A percentile compares a stretch with the other conserved stretches of the same genome.
These are phyloP conservation scores for Colletotrichum kahawae DNA, from an alignment of 2,329 filamentous ascomycete species.

Conservation along the genomic window DNA sequence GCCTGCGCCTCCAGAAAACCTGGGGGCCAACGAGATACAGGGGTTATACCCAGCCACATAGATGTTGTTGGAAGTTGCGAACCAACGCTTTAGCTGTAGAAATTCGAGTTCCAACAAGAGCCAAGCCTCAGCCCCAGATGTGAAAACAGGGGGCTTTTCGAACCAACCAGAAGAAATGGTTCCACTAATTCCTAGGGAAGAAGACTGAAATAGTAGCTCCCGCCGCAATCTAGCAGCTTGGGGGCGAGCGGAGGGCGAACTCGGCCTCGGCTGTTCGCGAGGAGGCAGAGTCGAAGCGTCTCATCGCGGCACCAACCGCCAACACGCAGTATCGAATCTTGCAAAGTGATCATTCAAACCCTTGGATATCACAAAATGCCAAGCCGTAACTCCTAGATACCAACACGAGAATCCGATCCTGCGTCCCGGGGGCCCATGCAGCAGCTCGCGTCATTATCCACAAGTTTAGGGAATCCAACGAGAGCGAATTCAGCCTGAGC, in stretches of 20 bases:
- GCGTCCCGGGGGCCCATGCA: neutral
- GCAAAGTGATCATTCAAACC: neutral
- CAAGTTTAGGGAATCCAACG: neutral
- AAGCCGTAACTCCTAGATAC: neutral
- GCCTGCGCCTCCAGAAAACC: neutral
- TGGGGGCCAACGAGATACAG: neutral
- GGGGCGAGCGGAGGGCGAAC: neutral
- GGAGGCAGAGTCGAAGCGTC: neutral
- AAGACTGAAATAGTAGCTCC: neutral
- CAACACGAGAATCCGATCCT: neutral
- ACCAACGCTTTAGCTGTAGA: neutral
- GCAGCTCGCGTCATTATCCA: neutral
- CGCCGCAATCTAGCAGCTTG: neutral
- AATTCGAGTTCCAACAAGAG: neutral
- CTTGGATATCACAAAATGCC: neutral
- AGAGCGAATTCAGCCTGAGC: neutral
- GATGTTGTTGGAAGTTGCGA: neutral
- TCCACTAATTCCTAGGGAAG: rapidly evolving
- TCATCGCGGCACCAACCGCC: neutral
- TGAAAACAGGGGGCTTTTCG: neutral
- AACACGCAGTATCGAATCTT: neutral
- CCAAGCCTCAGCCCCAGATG: neutral
- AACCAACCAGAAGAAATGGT: neutral
- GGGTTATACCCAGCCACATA: neutral
- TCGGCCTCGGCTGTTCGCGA: neutral